Evolutionary conservation across 169 alveolate genomes (phyloP).

Genomic region (Babesia ovis): DNA sequence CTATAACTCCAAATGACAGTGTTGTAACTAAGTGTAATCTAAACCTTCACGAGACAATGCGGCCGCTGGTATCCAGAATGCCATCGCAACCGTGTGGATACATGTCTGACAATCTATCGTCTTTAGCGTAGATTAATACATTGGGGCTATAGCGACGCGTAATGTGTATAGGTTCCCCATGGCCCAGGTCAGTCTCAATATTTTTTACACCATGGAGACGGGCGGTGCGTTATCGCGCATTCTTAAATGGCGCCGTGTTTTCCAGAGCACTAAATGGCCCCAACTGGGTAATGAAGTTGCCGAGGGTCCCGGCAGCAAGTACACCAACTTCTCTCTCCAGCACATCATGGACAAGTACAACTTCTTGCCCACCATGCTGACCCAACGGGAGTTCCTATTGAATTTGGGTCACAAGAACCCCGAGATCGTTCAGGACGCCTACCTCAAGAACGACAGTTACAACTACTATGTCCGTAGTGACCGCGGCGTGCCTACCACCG

Average conservation of each 20-base stretch:
- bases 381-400: slow-evolving; percentile 59
- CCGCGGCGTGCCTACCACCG: slow-evolving; percentile 42
- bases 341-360: slow-evolving; percentile 70
- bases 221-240: slow-evolving; percentile 42
- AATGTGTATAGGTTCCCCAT: slow-evolving; percentile 1
- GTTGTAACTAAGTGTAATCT: too few relatives aligned
- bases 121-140: too few relatives aligned
- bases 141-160: not conserved
- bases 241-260: slow-evolving; percentile 48
- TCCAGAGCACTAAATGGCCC: slow-evolving; percentile 54
- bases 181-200: not conserved
- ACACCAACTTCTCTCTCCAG: slow-evolving; percentile 69
- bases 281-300: slow-evolving; percentile 69
- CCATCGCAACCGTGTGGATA: not conserved
- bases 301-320: slow-evolving; percentile 70
- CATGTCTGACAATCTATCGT: not conserved
- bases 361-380: slow-evolving; percentile 56
- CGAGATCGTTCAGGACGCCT: slow-evolving; percentile 61
- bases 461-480: slow-evolving; percentile 51
- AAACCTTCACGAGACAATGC: too few relatives aligned
- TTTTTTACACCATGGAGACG: slow-evolving; percentile 32
- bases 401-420: slow-evolving; percentile 58
- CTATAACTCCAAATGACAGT: not conserved
- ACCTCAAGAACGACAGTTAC: slow-evolving; percentile 47
- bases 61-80: too few relatives aligned